Conservation (phyloP, 805 yeast species). For the Pichia kluyveri region DNA sequence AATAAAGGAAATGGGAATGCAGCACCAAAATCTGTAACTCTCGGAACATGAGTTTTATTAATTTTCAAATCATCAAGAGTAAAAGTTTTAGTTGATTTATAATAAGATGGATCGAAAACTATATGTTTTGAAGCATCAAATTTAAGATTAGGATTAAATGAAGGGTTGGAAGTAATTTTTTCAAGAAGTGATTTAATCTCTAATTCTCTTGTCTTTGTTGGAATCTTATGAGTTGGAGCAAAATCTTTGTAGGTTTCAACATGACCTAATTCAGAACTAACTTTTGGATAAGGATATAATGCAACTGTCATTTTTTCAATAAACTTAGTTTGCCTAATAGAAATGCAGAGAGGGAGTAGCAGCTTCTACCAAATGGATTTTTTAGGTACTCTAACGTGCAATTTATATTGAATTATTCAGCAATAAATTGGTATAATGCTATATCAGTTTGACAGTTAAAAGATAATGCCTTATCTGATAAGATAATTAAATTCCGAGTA, state of each 20-base stretch:
- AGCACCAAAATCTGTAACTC: constrained; percentile 32
- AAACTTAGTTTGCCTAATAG: too few species aligned
- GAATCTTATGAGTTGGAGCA: constrained; percentile 11
- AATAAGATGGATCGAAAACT: constrained; percentile 30
- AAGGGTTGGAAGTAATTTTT: constrained; percentile 15
- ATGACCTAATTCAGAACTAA: constrained; percentile 4
- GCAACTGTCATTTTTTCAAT: background rate
- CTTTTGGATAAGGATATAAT: constrained; percentile 7
- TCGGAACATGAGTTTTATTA: constrained; percentile 27
- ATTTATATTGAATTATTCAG: too few species aligned
- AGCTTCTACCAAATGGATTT: too few species aligned
- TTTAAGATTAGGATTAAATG: constrained; percentile 19
- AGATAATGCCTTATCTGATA: too few species aligned
- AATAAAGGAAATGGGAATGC: constrained; percentile 51
- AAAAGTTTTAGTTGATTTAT: constrained; percentile 27
- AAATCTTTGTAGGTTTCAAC: constrained; percentile 5
- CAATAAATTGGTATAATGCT: too few species aligned
- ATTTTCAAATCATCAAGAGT: constrained; percentile 31
- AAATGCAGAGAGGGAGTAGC: too few species aligned
- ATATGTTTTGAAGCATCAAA: constrained; percentile 33
- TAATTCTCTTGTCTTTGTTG: constrained; percentile 19
- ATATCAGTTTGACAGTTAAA: too few species aligned
- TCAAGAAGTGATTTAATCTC: constrained; percentile 16
- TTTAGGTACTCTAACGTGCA: too few species aligned
- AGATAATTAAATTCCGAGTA: background rate